Evolutionary conservation across 2,329 filamentous ascomycete genomes (phyloP).

Genomic region (Talaromyces sp.): DNA sequence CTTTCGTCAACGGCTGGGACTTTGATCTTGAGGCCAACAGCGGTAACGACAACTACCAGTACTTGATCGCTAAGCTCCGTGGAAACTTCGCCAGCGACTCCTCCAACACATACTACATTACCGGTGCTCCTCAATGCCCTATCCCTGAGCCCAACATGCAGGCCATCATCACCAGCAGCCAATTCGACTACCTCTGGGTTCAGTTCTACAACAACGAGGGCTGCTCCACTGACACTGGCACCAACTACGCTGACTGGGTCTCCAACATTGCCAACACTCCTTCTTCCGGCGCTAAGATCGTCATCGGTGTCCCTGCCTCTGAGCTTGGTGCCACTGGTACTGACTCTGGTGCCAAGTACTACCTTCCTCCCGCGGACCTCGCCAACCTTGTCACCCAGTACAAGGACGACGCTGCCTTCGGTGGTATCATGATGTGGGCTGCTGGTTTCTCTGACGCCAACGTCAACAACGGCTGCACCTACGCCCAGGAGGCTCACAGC

Average conservation of each 20-base stretch:
- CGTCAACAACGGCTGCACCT: conserved; percentile 39
- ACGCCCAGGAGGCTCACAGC: conserved; percentile 46
- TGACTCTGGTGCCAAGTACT: conserved; percentile 26
- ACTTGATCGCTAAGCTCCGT: conserved; percentile 46
- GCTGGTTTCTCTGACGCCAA: conserved; percentile 48
- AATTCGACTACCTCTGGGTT: conserved; percentile 52
- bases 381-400: conserved; percentile 42
- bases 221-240: conserved; percentile 45
- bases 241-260: conserved; percentile 47
- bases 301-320: conserved; percentile 47
- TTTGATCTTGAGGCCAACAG: conserved; percentile 44
- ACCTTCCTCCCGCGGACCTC: conserved; percentile 46
- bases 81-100: conserved; percentile 32
- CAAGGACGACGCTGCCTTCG: conserved; percentile 43
- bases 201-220: conserved; percentile 53
- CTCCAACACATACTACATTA: conserved; percentile 45
- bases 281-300: conserved; percentile 47
- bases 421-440: conserved; percentile 59
- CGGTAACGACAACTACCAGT: conserved; percentile 34
- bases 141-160: conserved; percentile 46
- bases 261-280: conserved; percentile 31
- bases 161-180: conserved; percentile 40
- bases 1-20: conserved; percentile 50
- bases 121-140: conserved; percentile 50
- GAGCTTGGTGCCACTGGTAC: conserved; percentile 22